Evolutionary conservation across 805 yeast genomes (phyloP), one percentile per base, ranked within the genome.

Genomic region (Zygotorulaspora florentina): DNA sequence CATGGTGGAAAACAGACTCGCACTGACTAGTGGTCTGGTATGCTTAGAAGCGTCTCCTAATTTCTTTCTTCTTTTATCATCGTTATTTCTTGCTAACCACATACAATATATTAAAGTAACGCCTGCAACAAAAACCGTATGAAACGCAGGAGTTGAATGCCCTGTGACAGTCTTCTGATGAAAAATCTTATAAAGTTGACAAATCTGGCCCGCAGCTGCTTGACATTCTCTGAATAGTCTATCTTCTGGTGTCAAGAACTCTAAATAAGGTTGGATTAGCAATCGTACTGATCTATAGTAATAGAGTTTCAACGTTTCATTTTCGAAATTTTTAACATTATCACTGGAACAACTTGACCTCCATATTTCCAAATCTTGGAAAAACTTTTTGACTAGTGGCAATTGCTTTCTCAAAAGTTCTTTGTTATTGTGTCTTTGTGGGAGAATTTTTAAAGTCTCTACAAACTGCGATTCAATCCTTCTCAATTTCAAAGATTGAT

Each of bases 171-270:
- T 79, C 53, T 75, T 77, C 55, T 80, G 81, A 61, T 79, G 84
- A 58, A 79, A 80, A 11, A 76, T 79, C 51, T 80, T 79, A 58
- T 80, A 78, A 20, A 80, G 67, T 52, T 78, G 84, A 56, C 86
- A 80, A 33, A 81, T 77, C 58, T 80, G 83, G 23, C 86, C 87
- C 1, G 86, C 85, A 18, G 85, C 85, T 2, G 83, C 82, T 57
- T 81, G 86, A 59, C 87, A 81, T 60, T 81, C 85, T 42, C 74
- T 70, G 58, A 81, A 80, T 26, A 81, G 63, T 39, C 76, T 68
- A 58, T 79, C 81, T 55, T 75, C 77, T 4, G 86, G 85, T 47
- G 77, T 79, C 54, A 81, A 62, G 5, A 79, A 62, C 55, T 80
- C 86, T 46, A 81, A 57, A 58, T 77, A 81, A 9, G 87, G 87